A percentile compares a stretch with the other conserved stretches of the same genome.
These are phyloP conservation scores for Talaromyces funiculosus DNA, from an alignment of 2,329 filamentous ascomycete genomes.

Conservation along the genomic window DNA sequence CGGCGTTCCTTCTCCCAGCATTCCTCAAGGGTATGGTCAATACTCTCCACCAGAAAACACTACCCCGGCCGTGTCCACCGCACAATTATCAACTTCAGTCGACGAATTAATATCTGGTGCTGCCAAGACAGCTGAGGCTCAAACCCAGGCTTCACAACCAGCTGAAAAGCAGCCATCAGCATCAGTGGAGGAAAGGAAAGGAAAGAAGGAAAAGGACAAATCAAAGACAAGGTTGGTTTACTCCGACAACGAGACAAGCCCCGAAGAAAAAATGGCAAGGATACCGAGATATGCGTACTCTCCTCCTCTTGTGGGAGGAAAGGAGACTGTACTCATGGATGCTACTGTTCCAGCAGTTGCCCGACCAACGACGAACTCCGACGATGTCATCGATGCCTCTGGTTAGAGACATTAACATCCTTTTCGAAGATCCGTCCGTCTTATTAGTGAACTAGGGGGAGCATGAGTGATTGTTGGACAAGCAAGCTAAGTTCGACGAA, in stretches of 20 bases:
- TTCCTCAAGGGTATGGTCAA: conserved; percentile 20
- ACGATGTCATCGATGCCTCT: conserved; percentile 30
- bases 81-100: conserved; percentile 39
- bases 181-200: conserved; percentile 54
- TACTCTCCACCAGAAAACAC: conserved; percentile 28
- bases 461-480: conserved; percentile 19
- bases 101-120: conserved; percentile 50
- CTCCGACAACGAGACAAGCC: conserved; percentile 70
- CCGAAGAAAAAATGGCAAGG: conserved; percentile 82
- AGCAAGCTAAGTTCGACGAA: conserved; percentile 36
- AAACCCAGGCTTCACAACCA: conserved; percentile 27
- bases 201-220: conserved; percentile 62
- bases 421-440: neutral
- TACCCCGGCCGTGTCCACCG: conserved; percentile 26
- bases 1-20: conserved; percentile 26
- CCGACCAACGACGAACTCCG: conserved; percentile 29
- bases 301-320: conserved; percentile 36
- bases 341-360: conserved; percentile 30
- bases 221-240: conserved; percentile 70
- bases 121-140: conserved; percentile 39
- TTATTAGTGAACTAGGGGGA: neutral
- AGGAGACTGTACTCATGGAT: conserved; percentile 32
- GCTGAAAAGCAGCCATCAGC: conserved; percentile 37
- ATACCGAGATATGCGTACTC: conserved; percentile 69
- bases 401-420: conserved; percentile 18